A percentile compares a stretch with the other conserved stretches of the same genome.
Conservation (phyloP, 768 basidiomycete genomes). For the Galerina sulciceps region DNA sequence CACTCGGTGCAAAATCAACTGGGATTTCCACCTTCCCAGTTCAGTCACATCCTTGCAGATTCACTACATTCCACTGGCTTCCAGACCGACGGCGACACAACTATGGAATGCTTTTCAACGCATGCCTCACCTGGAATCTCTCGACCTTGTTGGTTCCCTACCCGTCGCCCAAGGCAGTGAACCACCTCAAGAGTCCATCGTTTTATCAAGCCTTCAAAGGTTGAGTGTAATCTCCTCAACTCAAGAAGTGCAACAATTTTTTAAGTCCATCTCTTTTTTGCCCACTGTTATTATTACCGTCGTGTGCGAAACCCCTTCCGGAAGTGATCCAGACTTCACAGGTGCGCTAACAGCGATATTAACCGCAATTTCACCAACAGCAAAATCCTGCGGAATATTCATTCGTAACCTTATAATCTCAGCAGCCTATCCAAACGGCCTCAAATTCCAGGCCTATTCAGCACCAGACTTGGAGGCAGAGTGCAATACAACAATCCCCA, state of each 20-base stretch:
- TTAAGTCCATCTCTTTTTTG: background rate
- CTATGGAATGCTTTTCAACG: background rate
- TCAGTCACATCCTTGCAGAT: background rate
- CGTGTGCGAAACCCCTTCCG: background rate
- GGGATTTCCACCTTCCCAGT: conserved; percentile 1
- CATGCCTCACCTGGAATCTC: background rate
- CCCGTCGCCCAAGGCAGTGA: background rate
- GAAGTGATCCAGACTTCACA: background rate
- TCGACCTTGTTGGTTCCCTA: conserved; percentile 1
- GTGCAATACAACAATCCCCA: background rate
- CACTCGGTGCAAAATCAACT: background rate
- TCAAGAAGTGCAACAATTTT: background rate
- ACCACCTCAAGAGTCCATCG: background rate
- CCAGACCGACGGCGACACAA: background rate
- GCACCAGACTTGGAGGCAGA: background rate
- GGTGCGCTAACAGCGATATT: background rate
- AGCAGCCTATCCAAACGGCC: too few relatives aligned
- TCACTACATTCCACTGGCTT: background rate
- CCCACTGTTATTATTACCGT: background rate
- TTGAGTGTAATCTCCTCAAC: background rate
- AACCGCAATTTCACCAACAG: background rate
- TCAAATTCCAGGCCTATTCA: background rate
- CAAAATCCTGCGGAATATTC: background rate
- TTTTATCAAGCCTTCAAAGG: background rate
- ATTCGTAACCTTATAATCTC: too few relatives aligned